Evolutionary conservation across 73 alveolate genomes (phyloP).

Genomic region (Paramecium bursaria): DNA sequence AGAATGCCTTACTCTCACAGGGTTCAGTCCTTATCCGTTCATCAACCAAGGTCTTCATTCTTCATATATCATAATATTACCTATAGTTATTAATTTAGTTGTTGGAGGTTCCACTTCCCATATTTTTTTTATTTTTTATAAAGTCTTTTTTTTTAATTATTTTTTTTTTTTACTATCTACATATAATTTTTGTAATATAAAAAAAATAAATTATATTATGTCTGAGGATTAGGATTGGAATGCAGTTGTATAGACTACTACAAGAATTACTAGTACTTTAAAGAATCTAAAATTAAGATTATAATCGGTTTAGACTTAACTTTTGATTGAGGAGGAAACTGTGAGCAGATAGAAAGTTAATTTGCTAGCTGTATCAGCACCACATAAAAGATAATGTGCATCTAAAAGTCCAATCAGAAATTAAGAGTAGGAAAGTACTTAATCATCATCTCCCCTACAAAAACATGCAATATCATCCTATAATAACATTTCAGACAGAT

Average conservation of each 20-base stretch:
- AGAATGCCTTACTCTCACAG: no score
- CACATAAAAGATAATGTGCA: constrained; percentile 34
- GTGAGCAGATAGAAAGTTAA: background rate
- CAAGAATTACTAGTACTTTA: constrained; percentile 1
- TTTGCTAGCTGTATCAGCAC: background rate
- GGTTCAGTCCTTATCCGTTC: no score
- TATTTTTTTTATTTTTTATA: background rate
- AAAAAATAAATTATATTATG: background rate
- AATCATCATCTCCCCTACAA: constrained; percentile 31
- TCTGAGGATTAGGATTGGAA: constrained; percentile 43
- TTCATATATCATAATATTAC: no score
- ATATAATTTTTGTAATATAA: constrained; percentile 3
- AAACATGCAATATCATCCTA: background rate
- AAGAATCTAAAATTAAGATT: constrained; percentile 46
- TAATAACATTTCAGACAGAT: constrained; percentile 58
- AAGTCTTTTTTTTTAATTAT: background rate
- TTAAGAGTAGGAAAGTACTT: background rate
- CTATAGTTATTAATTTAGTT: no score
- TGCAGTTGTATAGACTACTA: constrained; percentile 4
- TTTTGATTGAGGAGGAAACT: constrained; percentile 11
- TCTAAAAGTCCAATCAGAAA: constrained; percentile 57
- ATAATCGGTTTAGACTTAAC: constrained; percentile 30
- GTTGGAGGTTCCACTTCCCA: background rate
- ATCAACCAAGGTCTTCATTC: no score
- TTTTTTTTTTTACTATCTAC: background rate